These are phyloP conservation scores for Aureobasidium mangrovei DNA, from an alignment of 2,329 filamentous ascomycete genomes.

Conservation along the genomic window DNA sequence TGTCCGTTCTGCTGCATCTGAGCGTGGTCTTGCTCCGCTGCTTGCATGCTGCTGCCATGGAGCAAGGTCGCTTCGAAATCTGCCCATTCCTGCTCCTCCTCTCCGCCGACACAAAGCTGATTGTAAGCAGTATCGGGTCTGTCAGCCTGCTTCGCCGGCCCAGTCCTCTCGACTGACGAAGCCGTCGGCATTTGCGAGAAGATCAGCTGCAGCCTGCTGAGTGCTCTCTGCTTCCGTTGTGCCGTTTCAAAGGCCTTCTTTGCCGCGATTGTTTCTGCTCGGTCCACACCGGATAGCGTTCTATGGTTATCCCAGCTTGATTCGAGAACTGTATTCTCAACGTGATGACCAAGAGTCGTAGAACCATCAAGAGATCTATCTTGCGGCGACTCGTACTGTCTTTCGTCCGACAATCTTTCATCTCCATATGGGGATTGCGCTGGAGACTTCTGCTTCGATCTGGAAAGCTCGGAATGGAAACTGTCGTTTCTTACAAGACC, in stretches of 20 bases:
- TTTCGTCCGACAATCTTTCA: no score
- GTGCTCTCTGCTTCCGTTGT: background rate
- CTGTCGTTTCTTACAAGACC: constrained; percentile 1
- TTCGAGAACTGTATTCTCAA: background rate
- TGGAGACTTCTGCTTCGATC: background rate
- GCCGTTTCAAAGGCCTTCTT: background rate
- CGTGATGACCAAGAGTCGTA: background rate
- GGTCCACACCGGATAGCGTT: background rate
- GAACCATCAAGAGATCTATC: background rate
- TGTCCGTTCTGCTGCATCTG: background rate
- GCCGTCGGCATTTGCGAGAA: background rate
- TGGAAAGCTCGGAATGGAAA: background rate
- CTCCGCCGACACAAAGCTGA: constrained; percentile 3
- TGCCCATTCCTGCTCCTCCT: constrained; percentile 1
- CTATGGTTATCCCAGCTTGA: background rate
- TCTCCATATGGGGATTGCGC: background rate
- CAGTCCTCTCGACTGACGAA: background rate
- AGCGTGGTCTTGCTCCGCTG: background rate
- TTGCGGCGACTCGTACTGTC: background rate
- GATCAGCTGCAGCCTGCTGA: background rate
- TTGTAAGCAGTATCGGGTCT: constrained; percentile 2
- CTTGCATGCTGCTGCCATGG: background rate
- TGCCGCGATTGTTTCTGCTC: background rate
- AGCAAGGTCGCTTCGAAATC: constrained; percentile 2
- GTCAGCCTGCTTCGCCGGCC: background rate